Evolutionary conservation across 2,329 filamentous ascomycete species (phyloP), one percentile per base, ranked within the genome.

Genomic region (Botryotinia globosa): DNA sequence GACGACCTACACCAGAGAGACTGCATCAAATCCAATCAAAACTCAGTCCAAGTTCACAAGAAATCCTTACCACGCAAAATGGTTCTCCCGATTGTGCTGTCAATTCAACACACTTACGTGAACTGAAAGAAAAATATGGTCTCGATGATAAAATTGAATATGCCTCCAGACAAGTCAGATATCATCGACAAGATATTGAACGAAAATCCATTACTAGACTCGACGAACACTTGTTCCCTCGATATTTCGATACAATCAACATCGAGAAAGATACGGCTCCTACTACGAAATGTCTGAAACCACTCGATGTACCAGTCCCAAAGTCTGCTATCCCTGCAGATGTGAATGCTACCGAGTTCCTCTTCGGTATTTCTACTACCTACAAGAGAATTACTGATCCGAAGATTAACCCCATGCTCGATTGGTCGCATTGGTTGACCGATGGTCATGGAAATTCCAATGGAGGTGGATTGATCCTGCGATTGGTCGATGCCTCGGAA

Each of bases 341-440:
- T 1, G 87, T 85, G 72, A 86, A 89, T 73, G 83, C 86, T 18
- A 86, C 86, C 54, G 85, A 87, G 74, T 87, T 88, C 79, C 85
- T 89, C 79, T 89, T 89, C 74, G 87, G 87, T 58, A 86, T 89
- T 8, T 89, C 87, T 1, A 89, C 87, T 14, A 88, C 87, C 3
- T 88, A 86, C 81, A 82, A 85, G 75, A 82, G 87, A 72, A 85
- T 89, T 76, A 86, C 82, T 77, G 85, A 87, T 74, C 81, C 83
- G 0, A 83, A 83, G 71, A 88, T 85, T 3, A 85, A 83, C 69
- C 85, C 87, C 0, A 84, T 88, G 68, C 85, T 86, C 74, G 87
- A 89, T 78, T 89, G 87, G 87, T 84, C 85, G 8, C 88, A 86
- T 79, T 89, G 87, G 87, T 82, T 89, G 73, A 89, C 87, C 4